A percentile compares a stretch with the other conserved stretches of the same genome.
Conservation (phyloP, 768 basidiomycete genomes). For the Omphalotus guepiniiformis region DNA sequence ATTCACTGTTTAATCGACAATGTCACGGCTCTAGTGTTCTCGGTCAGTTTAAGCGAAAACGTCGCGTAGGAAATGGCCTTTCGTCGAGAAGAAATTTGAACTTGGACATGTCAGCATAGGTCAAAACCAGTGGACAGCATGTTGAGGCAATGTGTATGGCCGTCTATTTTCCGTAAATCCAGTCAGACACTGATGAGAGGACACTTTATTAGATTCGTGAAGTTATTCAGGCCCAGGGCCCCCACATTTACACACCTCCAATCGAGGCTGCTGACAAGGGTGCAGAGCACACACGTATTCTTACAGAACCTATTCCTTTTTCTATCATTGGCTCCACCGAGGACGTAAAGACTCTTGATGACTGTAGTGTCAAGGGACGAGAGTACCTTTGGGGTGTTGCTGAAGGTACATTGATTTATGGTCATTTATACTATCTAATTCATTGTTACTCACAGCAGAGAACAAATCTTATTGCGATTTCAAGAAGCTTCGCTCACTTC, state of each 20-base stretch:
- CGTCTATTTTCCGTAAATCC: too few species aligned
- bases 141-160: too few species aligned
- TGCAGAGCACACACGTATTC: constrained; percentile 82
- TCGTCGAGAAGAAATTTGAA: too few species aligned
- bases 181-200: too few species aligned
- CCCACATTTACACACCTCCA: constrained; percentile 92
- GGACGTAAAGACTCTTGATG: constrained; percentile 89
- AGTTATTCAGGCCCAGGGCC: constrained; percentile 85
- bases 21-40: constrained; percentile 88
- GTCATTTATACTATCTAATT: not conserved
- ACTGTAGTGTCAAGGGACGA: constrained; percentile 91
- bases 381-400: constrained; percentile 99
- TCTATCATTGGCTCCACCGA: constrained; percentile 97
- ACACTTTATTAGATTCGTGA: constrained; percentile 72
- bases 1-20: constrained; percentile 92
- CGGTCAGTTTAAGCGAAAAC: constrained; percentile 92
- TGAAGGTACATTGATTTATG: constrained; percentile 59
- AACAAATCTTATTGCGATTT: constrained; percentile 99
- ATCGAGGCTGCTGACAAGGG: constrained; percentile 84
- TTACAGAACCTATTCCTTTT: constrained; percentile 93
- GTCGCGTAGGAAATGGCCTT: too few species aligned
- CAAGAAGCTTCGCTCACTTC: constrained; percentile 90
- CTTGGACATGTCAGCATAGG: too few species aligned
- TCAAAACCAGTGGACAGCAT: too few species aligned
- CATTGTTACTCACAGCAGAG: constrained; percentile 59